Conservation (phyloP, 169 alveolate genomes). For the Amoebophrya sp. region DNA sequence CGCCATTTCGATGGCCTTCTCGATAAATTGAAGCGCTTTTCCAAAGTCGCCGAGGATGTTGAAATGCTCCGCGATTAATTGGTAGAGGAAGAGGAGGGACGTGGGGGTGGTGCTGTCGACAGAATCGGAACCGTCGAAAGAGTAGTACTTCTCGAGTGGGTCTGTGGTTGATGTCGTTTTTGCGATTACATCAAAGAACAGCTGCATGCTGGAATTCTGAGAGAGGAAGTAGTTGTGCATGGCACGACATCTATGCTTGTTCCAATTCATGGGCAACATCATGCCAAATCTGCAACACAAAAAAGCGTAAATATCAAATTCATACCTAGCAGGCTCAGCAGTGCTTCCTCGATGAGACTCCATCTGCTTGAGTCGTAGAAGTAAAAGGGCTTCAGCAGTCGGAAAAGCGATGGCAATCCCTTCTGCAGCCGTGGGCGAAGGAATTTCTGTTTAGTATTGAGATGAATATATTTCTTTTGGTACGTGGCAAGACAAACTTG, state of each 20-base stretch:
- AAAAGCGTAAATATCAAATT: too few relatives aligned
- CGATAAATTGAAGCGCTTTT: not conserved
- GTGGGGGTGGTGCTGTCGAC: not conserved
- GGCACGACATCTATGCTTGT: too few relatives aligned
- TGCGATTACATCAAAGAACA: too few relatives aligned
- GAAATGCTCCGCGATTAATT: not conserved
- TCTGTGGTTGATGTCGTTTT: too few relatives aligned
- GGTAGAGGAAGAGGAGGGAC: not conserved
- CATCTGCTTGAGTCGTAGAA: not conserved
- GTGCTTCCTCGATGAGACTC: not conserved
- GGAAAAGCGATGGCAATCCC: not conserved
- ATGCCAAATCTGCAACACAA: too few relatives aligned
- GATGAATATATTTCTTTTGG: too few relatives aligned
- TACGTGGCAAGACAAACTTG: too few relatives aligned
- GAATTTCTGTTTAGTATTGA: constrained; percentile 14
- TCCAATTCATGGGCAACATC: too few relatives aligned
- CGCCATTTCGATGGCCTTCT: not conserved
- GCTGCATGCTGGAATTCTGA: too few relatives aligned
- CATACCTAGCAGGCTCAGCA: not conserved
- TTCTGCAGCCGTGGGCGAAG: not conserved
- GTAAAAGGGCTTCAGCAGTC: not conserved
- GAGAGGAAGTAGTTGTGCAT: too few relatives aligned
- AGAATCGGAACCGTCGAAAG: not conserved
- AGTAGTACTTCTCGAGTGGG: not conserved
- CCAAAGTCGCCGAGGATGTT: not conserved